Base-by-base conservation (phyloP, 108 stramenopile genomes). In the Epithemia pelagica region DNA sequence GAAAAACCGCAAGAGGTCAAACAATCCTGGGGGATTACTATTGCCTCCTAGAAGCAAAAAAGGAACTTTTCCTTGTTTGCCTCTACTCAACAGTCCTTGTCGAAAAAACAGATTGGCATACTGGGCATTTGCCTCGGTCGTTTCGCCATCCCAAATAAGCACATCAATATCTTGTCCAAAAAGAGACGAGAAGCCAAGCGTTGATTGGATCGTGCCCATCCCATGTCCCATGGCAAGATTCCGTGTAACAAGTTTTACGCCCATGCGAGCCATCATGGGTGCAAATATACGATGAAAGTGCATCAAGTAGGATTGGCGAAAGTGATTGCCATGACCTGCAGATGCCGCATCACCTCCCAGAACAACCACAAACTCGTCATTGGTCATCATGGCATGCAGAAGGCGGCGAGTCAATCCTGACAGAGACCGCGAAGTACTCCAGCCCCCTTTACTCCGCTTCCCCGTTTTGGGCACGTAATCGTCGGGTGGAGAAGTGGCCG, bases 301-400 rank as follows among this genome's bases (percentile, higher is more conserved):
- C 54, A 84, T 76, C 29, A 68, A 78, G 64, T 83, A 85, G 27
- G 75, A 79, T 68, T 92, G 91, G 30, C 67, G 70, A 59, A 81
- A 88, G 55, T 88, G 84, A 72, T 92, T 92, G 29, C 89, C 91
- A 61, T 85, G 84, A 0, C 84, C 84, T 20, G 84, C 84, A 24
- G 84, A 78, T 2, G 84, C 67, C 18, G 80, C 78, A 71, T 85
- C 80, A 25, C 84, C 82, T 29, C 74, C 81, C 64, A 92, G 30
- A 1, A 91, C 88, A 15, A 94, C 75, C 0, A 81, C 87, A 64
- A 94, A 94, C 1, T 70, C 77, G 62, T 84, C 84, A 56, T 84
- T 79, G 62, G 90, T 90, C 83, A 91, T 85, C 79, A 94, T 85
- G 52, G 92, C 86, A 76, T 94, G 92, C 30, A 89, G 66, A 22